Evolutionary conservation across 2,329 filamentous ascomycete species (phyloP), one percentile per base, ranked within the genome.

Genomic region (Clarireedia monteithiana): DNA sequence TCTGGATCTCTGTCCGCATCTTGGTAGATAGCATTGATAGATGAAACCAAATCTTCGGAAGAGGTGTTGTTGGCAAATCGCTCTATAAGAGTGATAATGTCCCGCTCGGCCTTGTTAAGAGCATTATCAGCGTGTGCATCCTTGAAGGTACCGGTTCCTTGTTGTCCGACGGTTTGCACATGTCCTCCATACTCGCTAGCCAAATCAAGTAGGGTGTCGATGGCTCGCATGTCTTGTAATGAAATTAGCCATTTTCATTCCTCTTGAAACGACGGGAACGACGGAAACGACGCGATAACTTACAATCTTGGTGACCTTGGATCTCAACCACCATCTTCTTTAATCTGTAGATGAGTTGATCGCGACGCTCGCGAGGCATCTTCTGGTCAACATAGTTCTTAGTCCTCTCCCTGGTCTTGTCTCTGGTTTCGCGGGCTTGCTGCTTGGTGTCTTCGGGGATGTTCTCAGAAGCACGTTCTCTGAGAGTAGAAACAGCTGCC

Each of bases 291-390:
- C 2, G 6, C 4, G 12, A 23, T 15, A 23, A 73, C 79, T 70
- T 72, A 84, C 81, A 99, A 67, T 99, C 92, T 57, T 89, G 83
- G 68, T 97, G 94, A 56, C 92, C 89, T 74, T 99, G 94, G 66
- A 95, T 91, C 73, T 99, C 94, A 47, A 96, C 84, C 40, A 99
- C 76, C 88, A 97, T 95, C 83, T 97, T 97, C 84, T 92, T 99
- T 63, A 99, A 74, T 39, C 94, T 88, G 81, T 85, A 96, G 66
- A 96, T 85, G 55, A 85, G 86, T 77, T 96, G 91, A 6, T 97
- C 91, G 59, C 91, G 90, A 58, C 94, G 90, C 71, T 97, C 91
- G 72, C 92, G 76, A 1, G 94, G 91, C 73, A 99, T 80, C 79
- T 97, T 99, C 67, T 85, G 81, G 64, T 83, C 79, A 55, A 96